Base-by-base conservation (phyloP, 2,329 filamentous ascomycete genomes). In the Sordariomycetes sp. region DNA sequence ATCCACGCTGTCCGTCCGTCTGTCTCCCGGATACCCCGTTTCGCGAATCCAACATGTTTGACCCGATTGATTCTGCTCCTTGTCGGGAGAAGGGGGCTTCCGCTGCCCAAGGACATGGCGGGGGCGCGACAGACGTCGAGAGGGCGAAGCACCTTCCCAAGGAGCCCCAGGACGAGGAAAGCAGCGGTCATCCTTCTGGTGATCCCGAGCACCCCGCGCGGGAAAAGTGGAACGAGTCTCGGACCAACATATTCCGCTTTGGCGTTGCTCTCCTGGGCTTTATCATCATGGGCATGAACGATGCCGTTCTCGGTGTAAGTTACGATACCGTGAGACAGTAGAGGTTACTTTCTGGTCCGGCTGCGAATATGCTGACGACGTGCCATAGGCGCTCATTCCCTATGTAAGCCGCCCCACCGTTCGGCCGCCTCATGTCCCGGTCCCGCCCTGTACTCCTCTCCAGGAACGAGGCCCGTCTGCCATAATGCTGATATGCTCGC, bases 221-320 rank as follows among this genome's bases (percentile, higher is more conserved):
- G 15, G 78, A 86, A 63, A 71, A 67, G 67, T 89, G 86, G 86
- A 87, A 87, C 63, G 68, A 71, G 20, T 77, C 85, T 0, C 67
- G 69, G 8, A 72, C 74, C 51, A 87, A 85, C 64, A 69, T 80
- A 4, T 82, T 72, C 62, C 78, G 84, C 42, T 80, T 81, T 52
- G 67, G 79, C 48, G 74, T 79, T 1, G 77, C 81, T 4, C 81
- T 84, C 62, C 81, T 79, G 68, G 76, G 77, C 4, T 82, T 89
- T 61, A 70, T 84, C 24, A 72, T 86, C 35, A 79, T 86, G 72
- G 85, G 85, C 10, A 77, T 84, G 71, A 86, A 86, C 63, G 86
- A 89, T 69, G 85, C 79, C 12, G 79, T 80, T 28, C 76, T 82
- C 52, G 84, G 84, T 51, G 81, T 82, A 72, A 66, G 76, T 73